phyloP scores from a whole-genome alignment of 805 yeast genomes.

The Yamadazyma insecticola region DNA sequence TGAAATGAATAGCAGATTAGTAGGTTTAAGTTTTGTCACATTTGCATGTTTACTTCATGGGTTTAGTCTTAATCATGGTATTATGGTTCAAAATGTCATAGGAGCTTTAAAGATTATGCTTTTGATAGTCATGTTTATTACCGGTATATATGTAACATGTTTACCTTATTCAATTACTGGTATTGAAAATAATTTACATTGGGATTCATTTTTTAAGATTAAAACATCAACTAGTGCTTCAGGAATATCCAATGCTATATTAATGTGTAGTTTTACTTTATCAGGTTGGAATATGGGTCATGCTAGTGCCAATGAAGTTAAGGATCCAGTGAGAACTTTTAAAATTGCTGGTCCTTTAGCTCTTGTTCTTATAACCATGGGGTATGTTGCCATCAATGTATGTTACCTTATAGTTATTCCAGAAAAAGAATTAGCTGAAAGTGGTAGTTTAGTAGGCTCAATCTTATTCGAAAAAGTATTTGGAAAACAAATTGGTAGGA shows the following conservation, averaged over 20 bases:
- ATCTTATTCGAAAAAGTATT: slow-evolving; percentile 51
- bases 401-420: slow-evolving; percentile 56
- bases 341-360: slow-evolving; percentile 60
- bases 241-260: slow-evolving; percentile 49
- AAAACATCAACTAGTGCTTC: slow-evolving; percentile 35
- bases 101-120: slow-evolving; percentile 59
- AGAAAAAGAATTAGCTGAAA: slow-evolving; percentile 45
- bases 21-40: slow-evolving; percentile 26
- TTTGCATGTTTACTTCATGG: slow-evolving; percentile 46
- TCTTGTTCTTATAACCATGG: slow-evolving; percentile 40
- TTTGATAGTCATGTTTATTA: slow-evolving; percentile 48
- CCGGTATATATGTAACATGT: slow-evolving; percentile 55
- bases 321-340: slow-evolving; percentile 53
- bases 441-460: slow-evolving; percentile 60
- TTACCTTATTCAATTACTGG: slow-evolving; percentile 43
- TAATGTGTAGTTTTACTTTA: slow-evolving; percentile 55
- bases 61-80: slow-evolving; percentile 54
- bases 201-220: slow-evolving; percentile 25
- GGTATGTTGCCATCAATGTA: slow-evolving; percentile 49
- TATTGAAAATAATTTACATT: slow-evolving; percentile 39
- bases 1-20: slow-evolving; percentile 28
- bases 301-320: slow-evolving; percentile 56
- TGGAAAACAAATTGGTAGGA: slow-evolving; percentile 50
- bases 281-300: slow-evolving; percentile 65
- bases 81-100: slow-evolving; percentile 54